Percentiles rank a stretch among this genome's conserved stretches.
phyloP scores from a whole-genome alignment of 257 asterid genomes.

The Solanum pinnatisectum region DNA sequence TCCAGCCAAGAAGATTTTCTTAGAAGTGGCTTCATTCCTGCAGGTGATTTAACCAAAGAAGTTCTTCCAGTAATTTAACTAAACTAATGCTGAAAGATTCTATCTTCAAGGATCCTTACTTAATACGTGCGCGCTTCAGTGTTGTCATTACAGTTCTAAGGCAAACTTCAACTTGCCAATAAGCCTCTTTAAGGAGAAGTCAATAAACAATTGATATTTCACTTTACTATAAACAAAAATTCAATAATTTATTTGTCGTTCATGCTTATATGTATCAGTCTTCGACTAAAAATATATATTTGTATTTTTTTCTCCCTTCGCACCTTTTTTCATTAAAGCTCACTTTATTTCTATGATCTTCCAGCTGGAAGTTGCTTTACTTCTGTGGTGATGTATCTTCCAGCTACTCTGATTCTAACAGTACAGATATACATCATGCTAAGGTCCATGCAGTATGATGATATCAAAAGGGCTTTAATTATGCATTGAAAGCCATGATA shows the following conservation, averaged over 20 bases:
- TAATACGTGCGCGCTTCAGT: neutral
- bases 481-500: neutral
- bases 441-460: neutral
- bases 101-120: neutral
- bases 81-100: neutral
- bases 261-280: neutral
- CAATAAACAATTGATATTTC: no score
- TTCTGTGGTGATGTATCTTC: neutral
- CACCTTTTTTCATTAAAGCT: neutral
- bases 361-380: neutral
- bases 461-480: neutral
- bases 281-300: no score
- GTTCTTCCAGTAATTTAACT: constrained; percentile 46
- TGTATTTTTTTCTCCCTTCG: neutral
- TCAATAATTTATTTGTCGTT: no score
- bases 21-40: constrained; percentile 51
- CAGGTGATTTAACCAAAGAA: constrained; percentile 17
- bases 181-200: neutral
- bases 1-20: constrained; percentile 34
- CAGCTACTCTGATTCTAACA: constrained; percentile 12
- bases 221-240: no score
- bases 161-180: neutral
- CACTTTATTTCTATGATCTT: neutral
- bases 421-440: neutral
- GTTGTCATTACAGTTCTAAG: neutral